These are phyloP conservation scores for Paxillus rubicundulus DNA, from an alignment of 768 basidiomycete genomes.

Conservation along the genomic window DNA sequence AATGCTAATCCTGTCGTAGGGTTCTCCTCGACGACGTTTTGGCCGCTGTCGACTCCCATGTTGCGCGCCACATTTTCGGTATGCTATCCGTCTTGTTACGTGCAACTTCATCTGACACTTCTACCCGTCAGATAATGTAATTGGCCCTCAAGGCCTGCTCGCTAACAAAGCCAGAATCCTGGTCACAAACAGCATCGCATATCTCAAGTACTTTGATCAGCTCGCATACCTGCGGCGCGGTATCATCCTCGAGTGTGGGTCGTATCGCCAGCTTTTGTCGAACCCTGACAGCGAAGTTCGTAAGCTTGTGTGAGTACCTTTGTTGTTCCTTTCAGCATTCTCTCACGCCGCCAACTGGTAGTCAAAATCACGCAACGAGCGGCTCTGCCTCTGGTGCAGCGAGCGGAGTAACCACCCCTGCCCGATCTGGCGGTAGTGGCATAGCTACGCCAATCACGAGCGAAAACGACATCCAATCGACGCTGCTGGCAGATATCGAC, in stretches of 20 bases:
- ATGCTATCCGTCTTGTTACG: background rate
- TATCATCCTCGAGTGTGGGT: slow-evolving; percentile 73
- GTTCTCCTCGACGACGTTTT: slow-evolving; percentile 88
- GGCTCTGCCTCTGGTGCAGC: slow-evolving; percentile 39
- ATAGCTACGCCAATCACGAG: slow-evolving; percentile 17
- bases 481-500: slow-evolving; percentile 26
- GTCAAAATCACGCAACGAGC: slow-evolving; percentile 46
- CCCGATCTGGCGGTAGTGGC: slow-evolving; percentile 29
- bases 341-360: slow-evolving; percentile 10
- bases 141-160: slow-evolving; percentile 82
- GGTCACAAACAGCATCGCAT: slow-evolving; percentile 87
- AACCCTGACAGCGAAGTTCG: slow-evolving; percentile 64
- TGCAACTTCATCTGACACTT: background rate
- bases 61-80: slow-evolving; percentile 85
- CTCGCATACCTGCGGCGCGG: slow-evolving; percentile 76
- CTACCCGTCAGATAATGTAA: slow-evolving; percentile 62
- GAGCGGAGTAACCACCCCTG: slow-evolving; percentile 51
- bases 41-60: slow-evolving; percentile 83
- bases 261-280: slow-evolving; percentile 57
- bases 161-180: slow-evolving; percentile 80
- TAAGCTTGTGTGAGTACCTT: slow-evolving; percentile 65
- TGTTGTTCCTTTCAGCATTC: too few relatives aligned
- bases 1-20: slow-evolving; percentile 31
- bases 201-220: slow-evolving; percentile 73
- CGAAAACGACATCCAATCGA: slow-evolving; percentile 20